Base-by-base conservation (phyloP, 306 rosid species). In the Inga laurina region DNA sequence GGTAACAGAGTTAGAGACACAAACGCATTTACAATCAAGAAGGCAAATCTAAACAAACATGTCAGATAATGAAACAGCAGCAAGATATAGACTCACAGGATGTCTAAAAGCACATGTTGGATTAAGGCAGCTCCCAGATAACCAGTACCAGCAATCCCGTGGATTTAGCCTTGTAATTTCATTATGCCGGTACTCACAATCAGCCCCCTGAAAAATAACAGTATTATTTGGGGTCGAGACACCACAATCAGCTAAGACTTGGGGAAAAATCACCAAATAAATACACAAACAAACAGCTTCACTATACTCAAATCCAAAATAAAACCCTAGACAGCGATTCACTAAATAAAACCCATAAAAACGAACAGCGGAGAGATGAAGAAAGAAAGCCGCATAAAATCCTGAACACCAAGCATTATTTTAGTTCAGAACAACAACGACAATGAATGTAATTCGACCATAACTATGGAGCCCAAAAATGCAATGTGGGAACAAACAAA, bases 111-210 rank as follows among this genome's bases (percentile, higher is more conserved):
- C 93, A 89, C 97, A 96, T 4, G 91, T 85, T 18, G 93, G 91
- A 82, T 96, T 91, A 39, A 88, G 81, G 84, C 97, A 96, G 67
- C 74, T 85, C n/a, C 97, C 96, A 37, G 93, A 85, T 77, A 96
- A 76, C 98, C 97, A 91, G 85, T 90, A 96, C 97, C 97, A 92
- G 87, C 98, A 96, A 54, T 91, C 98, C 88, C 95, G 89, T 4
- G 97, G 97, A 75, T 96, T 96, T 41, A 96, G 92, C 89, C 96
- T 92, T 12, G 97, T 97, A 70, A 92, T 86, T 87, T 93, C 97
- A 57, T 88, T 88, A 78, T 93, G 99, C 68, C 98, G 88, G 84
- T 90, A 93, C 93, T 93, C 97, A 72, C 99, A 96, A 59, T 93
- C 98, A 67, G 32, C 66, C 18, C 99, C 99, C 98, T 96, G 93